Evolutionary conservation across 495 filamentous ascomycete species (phyloP).

Genomic region (Ascobolus immersus): DNA sequence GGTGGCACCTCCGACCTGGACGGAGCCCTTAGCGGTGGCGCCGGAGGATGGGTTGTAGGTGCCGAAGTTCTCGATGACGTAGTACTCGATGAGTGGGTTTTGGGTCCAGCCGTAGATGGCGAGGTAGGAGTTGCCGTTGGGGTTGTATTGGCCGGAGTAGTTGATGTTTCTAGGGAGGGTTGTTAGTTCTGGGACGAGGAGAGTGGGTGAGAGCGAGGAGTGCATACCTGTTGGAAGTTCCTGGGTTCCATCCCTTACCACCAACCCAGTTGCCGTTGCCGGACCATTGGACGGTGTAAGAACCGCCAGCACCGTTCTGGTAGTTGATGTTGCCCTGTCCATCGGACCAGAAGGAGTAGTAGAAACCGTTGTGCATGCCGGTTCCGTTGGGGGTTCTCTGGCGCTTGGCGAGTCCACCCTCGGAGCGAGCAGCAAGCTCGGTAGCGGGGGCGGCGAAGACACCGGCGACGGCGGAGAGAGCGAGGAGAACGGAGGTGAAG

Average conservation of each 20-base stretch:
- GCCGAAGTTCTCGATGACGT: conserved; percentile 30
- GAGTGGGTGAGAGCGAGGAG: not conserved
- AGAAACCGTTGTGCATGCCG: conserved; percentile 31
- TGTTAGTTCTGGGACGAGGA: conserved; percentile 2
- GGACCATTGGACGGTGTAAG: conserved; percentile 32
- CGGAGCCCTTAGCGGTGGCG: conserved; percentile 26
- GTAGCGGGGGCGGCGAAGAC: conserved; percentile 21
- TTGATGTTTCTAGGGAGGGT: conserved; percentile 12
- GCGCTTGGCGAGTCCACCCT: conserved; percentile 14
- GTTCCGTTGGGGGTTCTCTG: conserved; percentile 19
- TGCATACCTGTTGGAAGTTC: conserved; percentile 19
- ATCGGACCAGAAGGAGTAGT: conserved; percentile 42
- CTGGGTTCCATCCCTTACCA: conserved; percentile 38
- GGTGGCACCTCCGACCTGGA: conserved; percentile 31
- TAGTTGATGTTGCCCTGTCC: conserved; percentile 29
- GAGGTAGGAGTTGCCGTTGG: conserved; percentile 26
- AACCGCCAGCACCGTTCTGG: conserved; percentile 30
- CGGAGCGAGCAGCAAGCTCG: conserved; percentile 8
- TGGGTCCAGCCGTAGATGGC: conserved; percentile 35
- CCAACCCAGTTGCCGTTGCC: conserved; percentile 36
- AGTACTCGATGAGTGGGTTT: conserved; percentile 34
- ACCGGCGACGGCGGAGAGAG: conserved; percentile 16
- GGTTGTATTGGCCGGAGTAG: conserved; percentile 27
- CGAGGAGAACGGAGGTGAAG: conserved; percentile 19
- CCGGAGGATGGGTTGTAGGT: conserved; percentile 29